Evolutionary conservation across 2,329 filamentous ascomycete genomes (phyloP), one percentile per base, ranked within the genome.

Genomic region (Epichloe gansuensis): DNA sequence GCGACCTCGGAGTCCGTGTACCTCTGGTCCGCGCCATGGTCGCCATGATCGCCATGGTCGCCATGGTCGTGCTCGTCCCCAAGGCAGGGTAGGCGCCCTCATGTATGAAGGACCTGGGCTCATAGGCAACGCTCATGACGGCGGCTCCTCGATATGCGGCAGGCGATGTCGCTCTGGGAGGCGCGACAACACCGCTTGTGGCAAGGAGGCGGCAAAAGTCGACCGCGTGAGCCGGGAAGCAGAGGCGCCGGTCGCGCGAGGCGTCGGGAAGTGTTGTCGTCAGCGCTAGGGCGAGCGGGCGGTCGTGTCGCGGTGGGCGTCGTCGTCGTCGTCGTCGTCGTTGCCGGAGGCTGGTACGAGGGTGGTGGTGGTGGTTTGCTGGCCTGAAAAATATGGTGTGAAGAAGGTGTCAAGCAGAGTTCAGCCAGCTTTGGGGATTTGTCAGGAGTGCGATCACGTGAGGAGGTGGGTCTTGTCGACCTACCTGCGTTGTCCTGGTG

Each of bases 111-210:
- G 65, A 70, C 54, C 75, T 67, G 25, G 72, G 65, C 58, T 79
- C 75, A 60, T 75, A 79, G 42, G 74, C 75, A 59, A 79, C 73
- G 57, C 70, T 75, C 75, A 78, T 77, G 48, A 60, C 69, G 62
- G 52, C 57, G 50, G 52, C 54, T 52, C 53, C 50, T 51, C 52
- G 56, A 31, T 56, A 58, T 50, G 59, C 52, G 51, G 58, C 48
- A 47, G 55, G 54, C 51, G 56, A 56, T 46, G 51, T 54, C 48
- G 49, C 47, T 49, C 47, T 46, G 31, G 35, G 35, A 31, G 52
- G 39, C 46, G 51, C 53, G 56, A 54, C 52, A 51, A 50, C 25
- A 50, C 50, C 49, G 47, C 48, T 42, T 41, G 46, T 39, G 48
- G 50, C 47, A 50, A 41, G 52, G 46, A 46, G 52, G 54, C 38